Evolutionary conservation across 208 protist genomes (phyloP).

Genomic region (Strigomonas oncopelti): DNA sequence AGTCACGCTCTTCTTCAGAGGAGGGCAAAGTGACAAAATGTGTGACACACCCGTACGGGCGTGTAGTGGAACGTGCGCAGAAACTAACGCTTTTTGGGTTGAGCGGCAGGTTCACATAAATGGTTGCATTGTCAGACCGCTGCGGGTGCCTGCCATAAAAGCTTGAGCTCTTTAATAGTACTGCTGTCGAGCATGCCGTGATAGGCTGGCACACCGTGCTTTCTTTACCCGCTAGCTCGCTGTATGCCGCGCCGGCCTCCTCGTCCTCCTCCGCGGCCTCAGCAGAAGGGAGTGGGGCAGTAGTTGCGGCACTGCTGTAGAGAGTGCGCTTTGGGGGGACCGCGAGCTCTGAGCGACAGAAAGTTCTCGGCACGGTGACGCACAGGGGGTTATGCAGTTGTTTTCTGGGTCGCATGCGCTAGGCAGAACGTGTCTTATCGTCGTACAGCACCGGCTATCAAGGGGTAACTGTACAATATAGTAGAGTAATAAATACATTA

Average conservation of each 20-base stretch:
- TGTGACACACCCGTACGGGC: not conserved
- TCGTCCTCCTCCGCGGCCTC: not conserved
- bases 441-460: too few relatives aligned
- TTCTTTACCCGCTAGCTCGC: too few relatives aligned
- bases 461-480: constrained; percentile 2
- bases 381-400: not conserved
- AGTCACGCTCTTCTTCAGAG: too few relatives aligned
- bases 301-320: not conserved
- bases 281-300: not conserved
- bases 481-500: not conserved
- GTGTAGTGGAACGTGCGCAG: not conserved
- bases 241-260: not conserved
- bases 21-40: not conserved
- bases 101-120: not conserved
- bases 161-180: too few relatives aligned
- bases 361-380: not conserved
- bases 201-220: too few relatives aligned
- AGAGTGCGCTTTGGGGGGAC: not conserved
- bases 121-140: too few relatives aligned
- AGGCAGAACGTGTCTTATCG: not conserved
- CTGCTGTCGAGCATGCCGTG: too few relatives aligned
- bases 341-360: not conserved
- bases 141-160: too few relatives aligned
- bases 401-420: constrained; percentile 4
- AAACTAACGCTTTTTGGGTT: not conserved